Base-by-base conservation (phyloP, 208 protist species). In the Porcisia hertigi region DNA sequence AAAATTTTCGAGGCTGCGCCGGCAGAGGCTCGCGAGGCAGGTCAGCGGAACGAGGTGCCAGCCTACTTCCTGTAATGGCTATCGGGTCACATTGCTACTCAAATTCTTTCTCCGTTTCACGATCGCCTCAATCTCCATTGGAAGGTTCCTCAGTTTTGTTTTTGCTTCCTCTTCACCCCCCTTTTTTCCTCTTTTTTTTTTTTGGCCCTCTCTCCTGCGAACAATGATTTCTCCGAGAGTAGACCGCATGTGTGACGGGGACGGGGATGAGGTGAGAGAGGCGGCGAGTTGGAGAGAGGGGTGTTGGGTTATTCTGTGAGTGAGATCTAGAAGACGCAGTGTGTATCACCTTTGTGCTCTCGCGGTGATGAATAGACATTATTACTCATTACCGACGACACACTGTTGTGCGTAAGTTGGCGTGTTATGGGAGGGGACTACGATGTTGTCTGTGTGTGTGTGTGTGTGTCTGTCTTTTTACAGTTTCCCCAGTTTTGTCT, bases 1-100 rank as follows among this genome's bases (percentile, higher is more conserved):
- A 99, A 99, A 81, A 99, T 99, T 53, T 99, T 99, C 80, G 98
- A 99, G 63, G 98, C 97, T 1, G 99, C 98, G 9, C 98, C 99
- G 18, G 96, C 98, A 34, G 97, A 96, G 80, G 92, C 89, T n/a
- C 89, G 91, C 39, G 94, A 96, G 77, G 81, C 73, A 23, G 79
- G 81, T 52, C 77, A 85, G 54, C 94, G 94, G 66, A 88, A 87
- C 36, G 83, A 88, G 39, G 76, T 95, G 6, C 93, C 91, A 1
- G 89, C 94, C 70, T 96, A 96, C 79, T 96, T 96, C 79, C 73
- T 95, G 23, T 95, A 86, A 82, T 65, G 73, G 11, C 14, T 3
- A 52, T 52, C 47, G 45, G 5, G 39, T 43, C 20, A 47, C 9
- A 20, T 72, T 47, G 52, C 47, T 72, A 47, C 14, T 62, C 1